Evolutionary conservation across 2,329 filamentous ascomycete species (phyloP), one percentile per base, ranked within the genome.

Genomic region (Aspergillus persii): DNA sequence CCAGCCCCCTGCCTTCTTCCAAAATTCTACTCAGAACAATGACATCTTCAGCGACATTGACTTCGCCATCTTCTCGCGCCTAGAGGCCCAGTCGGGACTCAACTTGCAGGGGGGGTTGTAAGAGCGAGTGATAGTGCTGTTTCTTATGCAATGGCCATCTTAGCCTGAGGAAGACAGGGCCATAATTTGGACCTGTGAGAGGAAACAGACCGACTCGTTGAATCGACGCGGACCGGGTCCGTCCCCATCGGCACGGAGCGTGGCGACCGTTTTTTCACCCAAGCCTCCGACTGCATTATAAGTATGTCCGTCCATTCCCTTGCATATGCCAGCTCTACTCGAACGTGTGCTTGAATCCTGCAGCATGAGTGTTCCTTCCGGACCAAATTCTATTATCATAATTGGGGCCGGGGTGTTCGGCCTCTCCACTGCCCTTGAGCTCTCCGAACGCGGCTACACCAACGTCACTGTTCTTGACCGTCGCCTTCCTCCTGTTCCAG

Each of bases 401-500:
- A 48, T 61, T 15, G 59, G 59, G 4, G 59, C 53, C 5, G 59
- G 59, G 4, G 27, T 61, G 36, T 61, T 61, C 27, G 59, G 59
- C 41, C 57, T 61, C 11, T 56, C 56, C n/a, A 59, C 59, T 9
- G 59, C 59, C 30, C 18, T 31, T 11, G 48, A 61, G 47, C 57
- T 61, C 5, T 53, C 56, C 4, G 23, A 44, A 6, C 53, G 56
- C 31, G 59, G 59, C 3, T 56, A 61, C 44, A 23, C 39, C 8
- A 53, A 65, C 30, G 47, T 65, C 3, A 44, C 58, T 0, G 59
- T 65, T 15, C 57, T 65, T 18, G 63, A 65, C 39, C 55, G 63
- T 15, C 57, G 58, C 26, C 53, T 63, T 39, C 61, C 63, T 26
- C 63, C 63, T 54, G 66, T 69, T 8, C 62, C 68, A 49, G 72